Evolutionary conservation across 2,329 filamentous ascomycete species (phyloP).

Genomic region (Aspergillus melleus): DNA sequence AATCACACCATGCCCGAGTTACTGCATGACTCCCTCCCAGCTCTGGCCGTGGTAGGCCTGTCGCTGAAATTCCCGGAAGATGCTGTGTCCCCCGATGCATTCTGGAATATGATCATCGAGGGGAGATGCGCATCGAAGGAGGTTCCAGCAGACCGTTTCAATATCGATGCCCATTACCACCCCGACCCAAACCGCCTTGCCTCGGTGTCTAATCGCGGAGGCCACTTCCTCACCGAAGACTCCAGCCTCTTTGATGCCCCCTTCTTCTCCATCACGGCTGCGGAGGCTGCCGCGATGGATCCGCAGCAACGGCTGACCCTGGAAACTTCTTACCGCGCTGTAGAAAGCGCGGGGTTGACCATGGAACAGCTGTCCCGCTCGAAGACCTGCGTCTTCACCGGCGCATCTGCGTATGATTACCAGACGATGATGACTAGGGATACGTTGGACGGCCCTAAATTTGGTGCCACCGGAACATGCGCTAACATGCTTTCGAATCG

Average conservation of each 20-base stretch:
- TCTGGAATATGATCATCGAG: conserved; percentile 24
- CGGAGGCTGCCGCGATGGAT: conserved; percentile 30
- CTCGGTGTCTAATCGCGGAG: conserved; percentile 11
- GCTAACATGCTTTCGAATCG: conserved; percentile 34
- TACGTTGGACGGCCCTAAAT: conserved; percentile 13
- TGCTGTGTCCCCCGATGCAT: conserved; percentile 17
- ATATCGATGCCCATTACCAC: conserved; percentile 24
- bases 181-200: conserved; percentile 17
- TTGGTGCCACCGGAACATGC: conserved; percentile 25
- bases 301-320: conserved; percentile 33
- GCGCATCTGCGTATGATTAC: conserved; percentile 34
- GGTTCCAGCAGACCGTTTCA: conserved; percentile 25
- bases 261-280: conserved; percentile 31
- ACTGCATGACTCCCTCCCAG: neutral
- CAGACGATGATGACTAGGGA: conserved; percentile 22
- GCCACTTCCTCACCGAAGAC: conserved; percentile 27
- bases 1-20: neutral
- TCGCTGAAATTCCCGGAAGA: conserved; percentile 22
- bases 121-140: conserved; percentile 21
- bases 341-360: conserved; percentile 28
- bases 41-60: conserved; percentile 24
- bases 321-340: conserved; percentile 29
- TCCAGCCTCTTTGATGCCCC: conserved; percentile 29
- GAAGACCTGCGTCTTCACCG: conserved; percentile 35
- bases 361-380: conserved; percentile 31